These are phyloP conservation scores for Cyberlindnera veronae DNA, from an alignment of 805 yeast genomes.

Conservation along the genomic window DNA sequence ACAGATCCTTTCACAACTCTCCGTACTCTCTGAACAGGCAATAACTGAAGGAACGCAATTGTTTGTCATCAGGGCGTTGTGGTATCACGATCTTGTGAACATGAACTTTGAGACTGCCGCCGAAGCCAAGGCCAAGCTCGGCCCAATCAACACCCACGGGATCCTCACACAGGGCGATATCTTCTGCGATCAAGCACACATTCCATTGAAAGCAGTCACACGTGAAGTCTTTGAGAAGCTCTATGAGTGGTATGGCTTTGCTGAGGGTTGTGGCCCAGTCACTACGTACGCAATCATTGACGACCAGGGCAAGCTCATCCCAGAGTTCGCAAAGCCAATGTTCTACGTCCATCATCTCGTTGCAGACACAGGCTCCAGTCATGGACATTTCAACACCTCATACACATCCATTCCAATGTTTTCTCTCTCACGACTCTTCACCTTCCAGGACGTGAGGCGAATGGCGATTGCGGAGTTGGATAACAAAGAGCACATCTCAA, in stretches of 20 bases:
- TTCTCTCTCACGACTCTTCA: slow-evolving; percentile 33
- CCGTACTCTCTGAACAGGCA: not conserved
- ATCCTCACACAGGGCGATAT: slow-evolving; percentile 45
- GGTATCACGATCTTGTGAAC: slow-evolving; percentile 16
- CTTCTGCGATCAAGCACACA: slow-evolving; percentile 32
- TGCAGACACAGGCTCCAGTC: slow-evolving; percentile 5
- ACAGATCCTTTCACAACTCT: slow-evolving; percentile 7
- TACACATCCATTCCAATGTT: slow-evolving; percentile 27
- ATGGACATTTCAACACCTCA: slow-evolving; percentile 10
- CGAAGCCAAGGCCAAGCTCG: slow-evolving; percentile 12
- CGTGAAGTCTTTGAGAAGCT: slow-evolving; percentile 44
- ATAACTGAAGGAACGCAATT: slow-evolving; percentile 17
- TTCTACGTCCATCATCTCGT: slow-evolving; percentile 34
- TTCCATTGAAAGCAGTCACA: slow-evolving; percentile 37
- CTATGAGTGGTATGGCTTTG: slow-evolving; percentile 52
- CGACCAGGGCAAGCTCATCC: slow-evolving; percentile 26
- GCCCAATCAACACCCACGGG: slow-evolving; percentile 41
- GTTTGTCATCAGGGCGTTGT: slow-evolving; percentile 14
- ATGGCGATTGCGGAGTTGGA: slow-evolving; percentile 16
- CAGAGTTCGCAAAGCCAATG: slow-evolving; percentile 35
- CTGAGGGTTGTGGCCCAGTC: slow-evolving; percentile 35
- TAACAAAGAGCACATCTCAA: slow-evolving; percentile 12
- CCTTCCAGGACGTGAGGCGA: slow-evolving; percentile 19
- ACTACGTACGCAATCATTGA: slow-evolving; percentile 34
- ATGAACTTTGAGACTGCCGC: slow-evolving; percentile 8